These are phyloP conservation scores for Rubus idaeus DNA, from an alignment of 306 rosid species.

Conservation along the genomic window DNA sequence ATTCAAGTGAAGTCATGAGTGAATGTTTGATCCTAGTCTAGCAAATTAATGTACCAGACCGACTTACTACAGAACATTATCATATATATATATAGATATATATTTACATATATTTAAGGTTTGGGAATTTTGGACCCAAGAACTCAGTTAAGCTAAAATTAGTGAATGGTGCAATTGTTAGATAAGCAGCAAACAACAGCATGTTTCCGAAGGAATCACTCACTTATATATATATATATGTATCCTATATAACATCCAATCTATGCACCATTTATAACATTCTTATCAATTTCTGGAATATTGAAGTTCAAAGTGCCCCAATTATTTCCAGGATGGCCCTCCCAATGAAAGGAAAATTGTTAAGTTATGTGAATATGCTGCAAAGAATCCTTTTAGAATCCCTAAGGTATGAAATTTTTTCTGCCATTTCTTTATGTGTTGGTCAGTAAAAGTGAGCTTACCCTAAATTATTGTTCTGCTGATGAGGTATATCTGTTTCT, in stretches of 20 bases:
- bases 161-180: background rate
- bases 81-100: background rate
- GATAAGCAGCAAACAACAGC: background rate
- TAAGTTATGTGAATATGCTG: constrained; percentile 93
- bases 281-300: constrained; percentile 14
- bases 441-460: constrained; percentile 2
- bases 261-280: background rate
- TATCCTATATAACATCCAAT: background rate
- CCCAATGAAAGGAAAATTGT: constrained; percentile 83
- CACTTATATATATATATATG: background rate
- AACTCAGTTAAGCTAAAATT: background rate
- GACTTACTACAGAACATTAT: background rate
- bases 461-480: constrained; percentile 13
- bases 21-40: background rate
- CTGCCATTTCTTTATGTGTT: background rate
- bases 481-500: constrained; percentile 25
- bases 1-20: background rate
- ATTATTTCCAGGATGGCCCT: constrained; percentile 63
- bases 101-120: background rate
- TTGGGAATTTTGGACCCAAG: background rate
- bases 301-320: constrained; percentile 16
- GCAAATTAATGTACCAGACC: background rate
- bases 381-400: constrained; percentile 83
- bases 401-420: constrained; percentile 65
- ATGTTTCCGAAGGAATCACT: background rate